A percentile compares a stretch with the other conserved stretches of the same genome.
These are phyloP conservation scores for Gymnopilus dilepis DNA, from an alignment of 768 basidiomycete species.

Conservation along the genomic window DNA sequence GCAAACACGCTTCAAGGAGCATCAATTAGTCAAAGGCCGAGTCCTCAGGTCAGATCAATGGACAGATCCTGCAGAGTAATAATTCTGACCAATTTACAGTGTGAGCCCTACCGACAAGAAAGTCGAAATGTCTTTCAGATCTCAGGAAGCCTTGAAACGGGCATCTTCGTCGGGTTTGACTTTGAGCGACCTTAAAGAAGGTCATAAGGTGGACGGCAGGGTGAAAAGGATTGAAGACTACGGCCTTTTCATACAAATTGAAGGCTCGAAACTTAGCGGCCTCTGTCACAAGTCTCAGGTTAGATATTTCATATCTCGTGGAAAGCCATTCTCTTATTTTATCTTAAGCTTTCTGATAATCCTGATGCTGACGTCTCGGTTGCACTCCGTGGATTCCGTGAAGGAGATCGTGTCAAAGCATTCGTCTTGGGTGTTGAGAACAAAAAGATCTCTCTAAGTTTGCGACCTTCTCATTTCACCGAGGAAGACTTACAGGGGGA, in stretches of 20 bases:
- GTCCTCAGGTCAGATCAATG: slow-evolving; percentile 66
- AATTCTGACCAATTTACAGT: slow-evolving; percentile 42
- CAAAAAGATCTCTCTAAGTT: slow-evolving; percentile 81
- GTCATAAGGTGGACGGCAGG: slow-evolving; percentile 79
- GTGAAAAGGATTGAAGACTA: slow-evolving; percentile 87
- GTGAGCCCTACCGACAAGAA: slow-evolving; percentile 73
- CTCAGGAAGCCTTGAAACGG: slow-evolving; percentile 54
- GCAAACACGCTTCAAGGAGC: slow-evolving; percentile 78
- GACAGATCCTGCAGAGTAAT: neutral
- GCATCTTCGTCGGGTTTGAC: slow-evolving; percentile 41
- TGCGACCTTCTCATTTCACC: slow-evolving; percentile 88
- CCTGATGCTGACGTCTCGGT: slow-evolving; percentile 76
- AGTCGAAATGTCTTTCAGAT: slow-evolving; percentile 90
- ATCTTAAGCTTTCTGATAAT: slow-evolving; percentile 84
- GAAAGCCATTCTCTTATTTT: neutral
- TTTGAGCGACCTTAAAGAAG: slow-evolving; percentile 67
- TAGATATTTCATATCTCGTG: slow-evolving; percentile 22
- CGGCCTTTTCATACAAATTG: slow-evolving; percentile 91
- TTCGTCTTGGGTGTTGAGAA: slow-evolving; percentile 74
- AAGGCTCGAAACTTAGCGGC: slow-evolving; percentile 83
- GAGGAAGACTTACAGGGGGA: slow-evolving; percentile 60
- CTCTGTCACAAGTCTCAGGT: slow-evolving; percentile 96
- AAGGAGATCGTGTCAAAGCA: slow-evolving; percentile 87
- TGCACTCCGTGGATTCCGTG: slow-evolving; percentile 82
- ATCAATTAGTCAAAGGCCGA: slow-evolving; percentile 88